Conservation (phyloP, 2,329 filamentous ascomycete species). For the Colletotrichum lindemuthianum region DNA sequence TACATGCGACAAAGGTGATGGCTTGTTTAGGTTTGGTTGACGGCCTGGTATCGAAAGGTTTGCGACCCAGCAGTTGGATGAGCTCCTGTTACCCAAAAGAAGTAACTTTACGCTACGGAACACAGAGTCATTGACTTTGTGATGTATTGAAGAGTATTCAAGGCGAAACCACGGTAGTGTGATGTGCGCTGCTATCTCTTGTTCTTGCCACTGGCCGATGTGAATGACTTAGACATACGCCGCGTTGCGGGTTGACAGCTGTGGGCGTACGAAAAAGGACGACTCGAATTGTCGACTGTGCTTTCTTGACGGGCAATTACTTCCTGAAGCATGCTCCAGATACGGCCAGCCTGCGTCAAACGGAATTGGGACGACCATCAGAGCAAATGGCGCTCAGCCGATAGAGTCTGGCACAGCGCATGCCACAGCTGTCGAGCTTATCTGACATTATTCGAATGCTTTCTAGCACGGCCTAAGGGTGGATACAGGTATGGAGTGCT, state of each 20-base stretch:
- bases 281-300: slow-evolving; percentile 4
- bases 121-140: slow-evolving; percentile 30
- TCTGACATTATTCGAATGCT: slow-evolving; percentile 1
- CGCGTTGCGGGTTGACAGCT: background rate
- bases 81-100: slow-evolving; percentile 34
- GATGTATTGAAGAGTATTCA: slow-evolving; percentile 31
- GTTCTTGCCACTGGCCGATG: background rate
- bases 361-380: too few relatives aligned
- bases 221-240: slow-evolving; percentile 12
- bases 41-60: slow-evolving; percentile 23
- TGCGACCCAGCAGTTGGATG: slow-evolving; percentile 21
- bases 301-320: slow-evolving; percentile 23
- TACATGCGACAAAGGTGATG: slow-evolving; percentile 34
- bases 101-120: slow-evolving; percentile 32
- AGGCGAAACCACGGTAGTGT: slow-evolving; percentile 13
- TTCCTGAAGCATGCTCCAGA: too few relatives aligned
- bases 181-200: slow-evolving; percentile 11
- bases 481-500: background rate
- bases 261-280: slow-evolving; percentile 31
- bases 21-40: slow-evolving; percentile 28
- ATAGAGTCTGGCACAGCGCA: slow-evolving; percentile 1
- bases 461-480: background rate
- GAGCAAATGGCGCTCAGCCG: too few relatives aligned
- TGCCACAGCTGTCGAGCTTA: slow-evolving; percentile 11
- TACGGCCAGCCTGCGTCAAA: too few relatives aligned